Evolutionary conservation across 768 basidiomycete genomes (phyloP), one percentile per base, ranked within the genome.

Genomic region (Coprinopsis strossmayeri): DNA sequence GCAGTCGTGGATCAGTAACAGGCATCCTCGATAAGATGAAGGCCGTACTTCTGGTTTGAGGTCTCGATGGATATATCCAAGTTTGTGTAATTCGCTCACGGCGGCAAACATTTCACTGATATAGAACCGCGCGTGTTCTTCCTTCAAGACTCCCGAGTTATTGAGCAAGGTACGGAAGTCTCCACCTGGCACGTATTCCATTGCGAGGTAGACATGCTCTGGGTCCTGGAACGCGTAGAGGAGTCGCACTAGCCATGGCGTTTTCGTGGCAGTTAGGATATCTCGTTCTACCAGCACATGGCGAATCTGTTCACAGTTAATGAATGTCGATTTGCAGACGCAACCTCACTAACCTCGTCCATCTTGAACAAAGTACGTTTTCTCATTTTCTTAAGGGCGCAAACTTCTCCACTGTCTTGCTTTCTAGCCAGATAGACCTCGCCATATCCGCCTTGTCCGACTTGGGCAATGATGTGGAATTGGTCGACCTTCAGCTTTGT

Each of bases 151-250:
- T 25, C 96, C 96, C 0, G 94, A 93, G 63, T 97, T 99, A 69
- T 97, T 99, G 32, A 99, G 76, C 32, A 99, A 78, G 0, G 96
- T 99, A 15, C 96, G 81, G 72, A 99, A 99, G 63, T 99, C 96
- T 42, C 96, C 96, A 18, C 96, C 96, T 0, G 94, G 93, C 15
- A 98, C 94, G 62, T 96, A 98, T 73, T 98, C 94, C 95, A 98
- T 98, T 1, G 95, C 95, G 39, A 98, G 85, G 62, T 94, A 98
- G 15, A 98, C 92, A 57, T 88, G 76, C 48, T 87, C 75, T 0
- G 81, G 71, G 60, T 99, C 95, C 66, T 99, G 96, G 69, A 99
- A 99, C 2, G 96, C 96, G 61, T 99, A 99, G 3, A 99, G 70
- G 5, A 99, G 72, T 21, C 85, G 75, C 40, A 98, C 96, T 50